A percentile compares a stretch with the other conserved stretches of the same genome.
phyloP scores from a whole-genome alignment of 2,329 filamentous ascomycete genomes.

The Metarhizium rileyi region DNA sequence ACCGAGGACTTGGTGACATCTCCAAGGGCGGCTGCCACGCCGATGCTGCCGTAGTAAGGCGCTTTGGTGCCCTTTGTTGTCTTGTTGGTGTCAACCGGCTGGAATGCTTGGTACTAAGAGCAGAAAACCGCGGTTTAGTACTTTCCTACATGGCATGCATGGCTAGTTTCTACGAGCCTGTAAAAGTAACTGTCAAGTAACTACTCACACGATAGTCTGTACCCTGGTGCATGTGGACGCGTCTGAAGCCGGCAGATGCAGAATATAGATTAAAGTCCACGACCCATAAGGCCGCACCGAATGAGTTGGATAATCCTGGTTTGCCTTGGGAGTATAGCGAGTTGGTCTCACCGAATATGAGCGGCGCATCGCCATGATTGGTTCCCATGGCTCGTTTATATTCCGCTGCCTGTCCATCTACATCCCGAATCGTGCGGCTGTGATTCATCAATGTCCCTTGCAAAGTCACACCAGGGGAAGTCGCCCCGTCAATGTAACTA shows the following conservation, averaged over 20 bases:
- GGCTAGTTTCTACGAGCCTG: no score
- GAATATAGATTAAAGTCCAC: slow-evolving; percentile 52
- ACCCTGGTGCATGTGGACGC: slow-evolving; percentile 55
- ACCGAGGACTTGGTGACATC: slow-evolving; percentile 15
- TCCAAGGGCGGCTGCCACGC: slow-evolving; percentile 35
- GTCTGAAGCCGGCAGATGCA: slow-evolving; percentile 43
- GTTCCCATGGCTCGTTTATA: slow-evolving; percentile 31
- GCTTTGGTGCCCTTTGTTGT: slow-evolving; percentile 47
- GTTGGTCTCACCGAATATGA: slow-evolving; percentile 52
- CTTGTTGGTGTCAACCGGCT: slow-evolving; percentile 41
- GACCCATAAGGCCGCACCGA: slow-evolving; percentile 57
- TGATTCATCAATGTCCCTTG: slow-evolving; percentile 56
- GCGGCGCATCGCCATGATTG: slow-evolving; percentile 35
- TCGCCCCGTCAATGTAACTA: slow-evolving; percentile 55
- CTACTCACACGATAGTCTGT: slow-evolving; percentile 42
- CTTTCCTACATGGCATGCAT: no score
- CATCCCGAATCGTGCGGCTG: slow-evolving; percentile 32
- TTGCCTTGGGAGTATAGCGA: slow-evolving; percentile 52
- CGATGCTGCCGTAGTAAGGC: slow-evolving; percentile 57
- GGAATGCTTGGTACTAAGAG: slow-evolving; percentile 44
- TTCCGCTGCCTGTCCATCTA: neutral
- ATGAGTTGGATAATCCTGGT: slow-evolving; percentile 52
- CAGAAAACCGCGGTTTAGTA: no score
- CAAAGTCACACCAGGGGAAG: slow-evolving; percentile 48
- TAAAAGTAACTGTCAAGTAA: no score